Evolutionary conservation across 2,329 filamentous ascomycete genomes (phyloP), one percentile per base, ranked within the genome.

Genomic region (Rhynchosporium secalis): DNA sequence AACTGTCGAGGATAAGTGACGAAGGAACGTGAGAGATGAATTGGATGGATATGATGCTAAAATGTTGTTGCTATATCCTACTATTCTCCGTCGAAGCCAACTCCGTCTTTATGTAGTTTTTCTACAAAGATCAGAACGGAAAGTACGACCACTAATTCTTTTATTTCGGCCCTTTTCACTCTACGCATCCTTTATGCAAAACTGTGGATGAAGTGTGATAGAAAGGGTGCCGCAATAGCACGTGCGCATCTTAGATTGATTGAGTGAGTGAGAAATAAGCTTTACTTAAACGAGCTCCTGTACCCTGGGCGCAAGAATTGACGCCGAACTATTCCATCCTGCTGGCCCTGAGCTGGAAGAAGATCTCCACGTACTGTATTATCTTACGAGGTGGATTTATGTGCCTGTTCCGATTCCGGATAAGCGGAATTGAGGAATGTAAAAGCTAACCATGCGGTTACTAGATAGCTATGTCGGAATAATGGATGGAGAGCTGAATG

Each of bases 281-380:
- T 48, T 58, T 58, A 6, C 45, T 48, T 58, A 51, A 6, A 58
- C 56, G 56, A 58, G 56, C 29, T 45, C 45, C 36, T 49, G 33
- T 51, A 51, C 46, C 38, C 56, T 13, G 26, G 56, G 51, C 10
- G 43, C 26, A 47, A 51, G 46, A 20, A 49, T 41, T 41, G 46
- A 43, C 36, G 56, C 56, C 51, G 56, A 58, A 15, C n/a, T 13
- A 1, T 4, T 45, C 43, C 15, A 56, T 26, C 36, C 38, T 1
- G 20, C 20, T 20, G 1, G 20, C 20, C 20, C 12, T 31, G 9
- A 57, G n/a, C 28, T 47, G 38, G 20, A 20, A 20, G 20, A 20
- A 20, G 20, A 20, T 20, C 20, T 20, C 20, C 20, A 20, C 20
- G 20, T 20, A 20, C 1, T 1, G 20, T 20, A 20, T 1, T 1